A percentile compares a stretch with the other conserved stretches of the same genome.
These are phyloP conservation scores for Carex kokanica DNA, from an alignment of 176 grass and related monocot genomes.

Conservation along the genomic window DNA sequence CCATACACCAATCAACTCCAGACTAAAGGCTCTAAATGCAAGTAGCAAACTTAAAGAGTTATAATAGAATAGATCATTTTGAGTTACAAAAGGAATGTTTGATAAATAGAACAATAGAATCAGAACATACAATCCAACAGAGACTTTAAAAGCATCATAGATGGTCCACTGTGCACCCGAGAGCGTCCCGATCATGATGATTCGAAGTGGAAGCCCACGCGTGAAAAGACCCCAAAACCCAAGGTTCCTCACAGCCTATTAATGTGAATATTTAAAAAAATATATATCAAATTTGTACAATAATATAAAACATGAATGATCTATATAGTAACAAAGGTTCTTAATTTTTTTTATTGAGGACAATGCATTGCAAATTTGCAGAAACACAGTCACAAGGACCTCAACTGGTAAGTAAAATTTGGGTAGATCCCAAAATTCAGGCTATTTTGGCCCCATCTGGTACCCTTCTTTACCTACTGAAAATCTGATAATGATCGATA, in stretches of 20 bases:
- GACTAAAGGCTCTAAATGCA: neutral
- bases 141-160: conserved; percentile 82
- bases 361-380: conserved; percentile 1
- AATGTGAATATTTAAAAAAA: neutral
- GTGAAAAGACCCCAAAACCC: conserved; percentile 78
- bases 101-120: neutral
- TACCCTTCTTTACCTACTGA: neutral
- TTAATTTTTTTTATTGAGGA: neutral
- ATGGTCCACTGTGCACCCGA: conserved; percentile 77
- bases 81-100: neutral
- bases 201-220: conserved; percentile 76
- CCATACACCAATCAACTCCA: neutral
- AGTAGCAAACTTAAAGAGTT: neutral
- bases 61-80: neutral
- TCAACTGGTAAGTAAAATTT: neutral
- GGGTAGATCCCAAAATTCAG: neutral
- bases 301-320: neutral
- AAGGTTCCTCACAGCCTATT: conserved; percentile 64
- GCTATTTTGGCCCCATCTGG: neutral
- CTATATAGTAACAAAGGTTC: neutral
- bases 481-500: conserved; percentile 20
- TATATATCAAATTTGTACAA: neutral
- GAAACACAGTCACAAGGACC: neutral
- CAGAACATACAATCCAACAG: conserved; percentile 57
- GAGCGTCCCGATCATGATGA: conserved; percentile 79